Percentiles rank a stretch among this genome's conserved stretches.
Conservation (phyloP, 495 filamentous ascomycete genomes). For the Aspergillus cavernicola region DNA sequence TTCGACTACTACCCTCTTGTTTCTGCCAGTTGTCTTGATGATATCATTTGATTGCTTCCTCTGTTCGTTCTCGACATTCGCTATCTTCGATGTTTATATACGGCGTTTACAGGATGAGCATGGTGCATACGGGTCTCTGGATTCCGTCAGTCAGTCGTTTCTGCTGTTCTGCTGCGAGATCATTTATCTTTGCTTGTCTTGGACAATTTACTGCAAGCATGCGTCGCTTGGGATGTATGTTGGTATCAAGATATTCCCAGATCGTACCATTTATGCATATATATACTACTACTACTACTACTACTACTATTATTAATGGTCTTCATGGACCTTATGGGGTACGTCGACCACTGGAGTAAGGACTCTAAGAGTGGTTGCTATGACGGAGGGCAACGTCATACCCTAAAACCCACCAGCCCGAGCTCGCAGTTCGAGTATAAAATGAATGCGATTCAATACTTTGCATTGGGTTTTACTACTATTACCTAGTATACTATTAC, state of each 20-base stretch:
- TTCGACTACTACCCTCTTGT: slow-evolving; percentile 1
- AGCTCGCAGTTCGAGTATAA: background rate
- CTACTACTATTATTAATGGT: no score
- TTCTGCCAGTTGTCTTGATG: slow-evolving; percentile 11
- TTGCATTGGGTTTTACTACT: no score
- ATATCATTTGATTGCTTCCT: slow-evolving; percentile 4
- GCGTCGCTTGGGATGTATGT: background rate
- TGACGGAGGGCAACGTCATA: background rate
- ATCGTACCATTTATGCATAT: background rate
- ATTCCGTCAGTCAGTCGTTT: background rate
- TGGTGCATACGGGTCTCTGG: background rate
- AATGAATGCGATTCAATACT: background rate
- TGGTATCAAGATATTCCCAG: background rate
- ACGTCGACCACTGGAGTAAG: no score
- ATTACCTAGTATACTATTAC: no score
- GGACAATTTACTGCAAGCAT: background rate
- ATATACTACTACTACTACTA: background rate
- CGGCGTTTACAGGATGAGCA: background rate
- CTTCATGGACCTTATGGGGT: no score
- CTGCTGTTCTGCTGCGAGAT: no score
- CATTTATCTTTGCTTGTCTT: background rate
- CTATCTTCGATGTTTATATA: slow-evolving; percentile 5
- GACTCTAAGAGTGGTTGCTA: no score
- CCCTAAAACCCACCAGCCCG: background rate
- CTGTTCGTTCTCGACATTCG: background rate